phyloP scores from a whole-genome alignment of 2,329 filamentous ascomycete species.

The Zasmidium angulare region DNA sequence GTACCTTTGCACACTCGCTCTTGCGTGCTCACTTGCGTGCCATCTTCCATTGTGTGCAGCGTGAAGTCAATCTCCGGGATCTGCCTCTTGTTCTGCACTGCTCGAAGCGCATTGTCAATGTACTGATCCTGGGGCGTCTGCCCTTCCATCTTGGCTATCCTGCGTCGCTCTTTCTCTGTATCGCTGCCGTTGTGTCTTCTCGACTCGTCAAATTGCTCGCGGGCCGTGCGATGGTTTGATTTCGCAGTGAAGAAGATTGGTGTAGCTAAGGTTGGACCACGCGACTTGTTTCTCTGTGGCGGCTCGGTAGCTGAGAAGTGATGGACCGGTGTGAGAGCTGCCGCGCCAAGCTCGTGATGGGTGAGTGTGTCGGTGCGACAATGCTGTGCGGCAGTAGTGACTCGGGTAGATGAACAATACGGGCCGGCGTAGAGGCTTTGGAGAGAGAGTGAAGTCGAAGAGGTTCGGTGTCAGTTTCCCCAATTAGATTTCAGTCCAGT shows the following conservation, averaged over 20 bases:
- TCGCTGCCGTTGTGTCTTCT: background rate
- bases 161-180: background rate
- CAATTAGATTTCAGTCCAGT: background rate
- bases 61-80: slow-evolving; percentile 98
- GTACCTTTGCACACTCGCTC: slow-evolving; percentile 98
- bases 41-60: slow-evolving; percentile 97
- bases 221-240: no score
- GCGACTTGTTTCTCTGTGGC: background rate
- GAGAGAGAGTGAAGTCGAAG: background rate
- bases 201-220: no score
- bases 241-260: background rate
- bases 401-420: background rate
- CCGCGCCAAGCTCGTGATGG: background rate
- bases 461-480: background rate
- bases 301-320: background rate
- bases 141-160: slow-evolving; percentile 32
- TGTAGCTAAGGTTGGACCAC: background rate
- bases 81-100: slow-evolving; percentile 91
- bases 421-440: background rate
- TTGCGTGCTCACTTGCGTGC: slow-evolving; percentile 87
- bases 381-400: background rate
- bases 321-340: background rate
- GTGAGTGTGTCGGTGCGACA: background rate
- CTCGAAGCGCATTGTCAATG: slow-evolving; percentile 85
- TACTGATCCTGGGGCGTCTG: slow-evolving; percentile 41